A percentile compares a stretch with the other conserved stretches of the same genome.
Conservation (phyloP, 1,284 basidiomycete genomes). For the Sporisorium iseilematis-ciliati region DNA sequence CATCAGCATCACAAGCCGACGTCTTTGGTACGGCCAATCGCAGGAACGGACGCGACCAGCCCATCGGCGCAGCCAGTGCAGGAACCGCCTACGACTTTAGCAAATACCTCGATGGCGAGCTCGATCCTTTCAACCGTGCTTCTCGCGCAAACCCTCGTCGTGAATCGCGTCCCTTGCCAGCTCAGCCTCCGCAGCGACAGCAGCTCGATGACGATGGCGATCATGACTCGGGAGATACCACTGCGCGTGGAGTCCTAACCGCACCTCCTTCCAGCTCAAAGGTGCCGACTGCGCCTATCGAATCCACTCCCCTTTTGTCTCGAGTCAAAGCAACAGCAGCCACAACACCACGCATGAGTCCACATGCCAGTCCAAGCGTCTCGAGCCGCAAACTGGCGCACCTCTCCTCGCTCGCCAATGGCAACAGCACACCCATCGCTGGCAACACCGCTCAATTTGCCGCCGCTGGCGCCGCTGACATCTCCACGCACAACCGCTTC, state of each 20-base stretch:
- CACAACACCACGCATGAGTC: conserved; percentile 36
- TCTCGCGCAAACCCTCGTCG: conserved; percentile 37
- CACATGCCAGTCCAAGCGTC: conserved; percentile 45
- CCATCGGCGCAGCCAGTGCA: conserved; percentile 20
- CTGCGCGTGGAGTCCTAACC: conserved; percentile 29
- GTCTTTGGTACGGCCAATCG: conserved; percentile 39
- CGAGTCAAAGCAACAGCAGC: conserved; percentile 31
- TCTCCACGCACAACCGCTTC: conserved; percentile 29
- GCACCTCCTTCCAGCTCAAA: not conserved
- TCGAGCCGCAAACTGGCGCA: conserved; percentile 46
- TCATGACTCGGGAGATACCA: conserved; percentile 39
- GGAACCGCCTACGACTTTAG: conserved; percentile 45
- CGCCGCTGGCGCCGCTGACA: conserved; percentile 11
- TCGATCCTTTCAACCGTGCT: conserved; percentile 50
- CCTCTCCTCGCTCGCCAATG: conserved; percentile 37
- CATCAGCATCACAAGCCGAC: conserved; percentile 31
- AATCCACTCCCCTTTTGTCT: conserved; percentile 39
- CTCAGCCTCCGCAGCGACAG: conserved; percentile 6
- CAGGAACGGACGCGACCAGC: conserved; percentile 29
- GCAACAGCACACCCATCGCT: conserved; percentile 11
- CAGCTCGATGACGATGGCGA: conserved; percentile 11
- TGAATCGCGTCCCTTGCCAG: conserved; percentile 46
- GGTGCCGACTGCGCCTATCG: conserved; percentile 18
- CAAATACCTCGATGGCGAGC: conserved; percentile 49
- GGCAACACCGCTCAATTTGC: not conserved